Base-by-base conservation (phyloP, 2,329 filamentous ascomycete genomes). In the Cladorrhinum sp. region DNA sequence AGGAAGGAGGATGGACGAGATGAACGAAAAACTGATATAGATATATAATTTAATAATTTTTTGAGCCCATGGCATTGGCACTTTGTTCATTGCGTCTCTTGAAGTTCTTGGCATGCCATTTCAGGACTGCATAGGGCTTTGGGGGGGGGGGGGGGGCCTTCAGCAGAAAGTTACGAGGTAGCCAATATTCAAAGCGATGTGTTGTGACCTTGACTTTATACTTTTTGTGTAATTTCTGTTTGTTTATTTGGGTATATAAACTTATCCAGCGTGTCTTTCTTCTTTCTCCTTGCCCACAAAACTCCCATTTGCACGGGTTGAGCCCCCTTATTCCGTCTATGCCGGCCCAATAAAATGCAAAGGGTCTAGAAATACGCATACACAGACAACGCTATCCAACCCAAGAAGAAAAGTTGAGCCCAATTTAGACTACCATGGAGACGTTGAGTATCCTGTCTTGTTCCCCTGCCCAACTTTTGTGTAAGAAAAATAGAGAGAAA, bases 381-480 rank as follows among this genome's bases (percentile, higher is more conserved):
- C 52, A 36, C 39, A 46, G 18, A 46, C 42, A 20, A 46, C 50
- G 46, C 42, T 42, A 39, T 54, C n/a, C 36, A 42, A 57, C 54
- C 59, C 55, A 42, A 28, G 26, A 30, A 55, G 24, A 48, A 14
- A 16, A 10, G 16, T 16, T 26, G 24, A 51, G 8, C 23, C 36
- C 56, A 48, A 12, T 55, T 57, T 30, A 58, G 62, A 33, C 42
- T 42, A 64, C 39, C 58, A 58, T 60, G 66, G 26, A 57, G 71
- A 74, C 65, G 73, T 75, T 75, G 72, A 75, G 72, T 69, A n/a
- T n/a, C n/a, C 67, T 62, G 56, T 20, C 7, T 46, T 3, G 42
- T 20, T 64, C 62, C 69, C 36, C 57, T 28, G 55, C 3, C n/a
- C 46, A 52, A 57, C 52, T 14, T 20, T 14, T 9, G 60, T 55